Evolutionary conservation across 805 yeast species (phyloP).

Genomic region (Torulaspora delbrueckii): DNA sequence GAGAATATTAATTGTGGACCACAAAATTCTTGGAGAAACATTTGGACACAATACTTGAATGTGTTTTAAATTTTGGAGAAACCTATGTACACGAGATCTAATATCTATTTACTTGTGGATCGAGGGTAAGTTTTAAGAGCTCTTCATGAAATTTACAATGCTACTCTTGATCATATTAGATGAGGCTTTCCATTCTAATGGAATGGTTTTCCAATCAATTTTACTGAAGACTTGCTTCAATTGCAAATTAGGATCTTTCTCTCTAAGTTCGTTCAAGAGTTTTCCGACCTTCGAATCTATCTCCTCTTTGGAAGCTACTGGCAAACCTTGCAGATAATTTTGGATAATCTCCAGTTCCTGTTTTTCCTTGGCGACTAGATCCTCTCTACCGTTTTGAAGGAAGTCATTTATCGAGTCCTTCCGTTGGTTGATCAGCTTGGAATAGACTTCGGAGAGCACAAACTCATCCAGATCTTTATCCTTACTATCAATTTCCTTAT

Average conservation of each 20-base stretch:
- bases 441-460: constrained; percentile 35
- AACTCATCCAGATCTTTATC: constrained; percentile 36
- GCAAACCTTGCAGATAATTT: constrained; percentile 38
- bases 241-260: constrained; percentile 25
- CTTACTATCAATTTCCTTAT: constrained; percentile 40
- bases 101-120: neutral
- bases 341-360: constrained; percentile 43
- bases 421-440: constrained; percentile 47
- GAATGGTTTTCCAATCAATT: constrained; percentile 33
- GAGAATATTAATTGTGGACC: neutral
- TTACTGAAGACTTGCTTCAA: constrained; percentile 33
- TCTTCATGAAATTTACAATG: constrained; percentile 27
- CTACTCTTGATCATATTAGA: constrained; percentile 31
- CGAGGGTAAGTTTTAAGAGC: constrained; percentile 5
- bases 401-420: constrained; percentile 47
- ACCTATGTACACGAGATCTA: neutral
- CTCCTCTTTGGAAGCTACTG: constrained; percentile 47
- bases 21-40: neutral
- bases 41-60: too few species aligned
- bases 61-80: neutral
- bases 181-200: constrained; percentile 39
- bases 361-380: constrained; percentile 50
- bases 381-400: constrained; percentile 42
- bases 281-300: constrained; percentile 34
- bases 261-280: constrained; percentile 23